Evolutionary conservation across 148 eudicot species (phyloP).

Genomic region (Fagopyrum tataricum): DNA sequence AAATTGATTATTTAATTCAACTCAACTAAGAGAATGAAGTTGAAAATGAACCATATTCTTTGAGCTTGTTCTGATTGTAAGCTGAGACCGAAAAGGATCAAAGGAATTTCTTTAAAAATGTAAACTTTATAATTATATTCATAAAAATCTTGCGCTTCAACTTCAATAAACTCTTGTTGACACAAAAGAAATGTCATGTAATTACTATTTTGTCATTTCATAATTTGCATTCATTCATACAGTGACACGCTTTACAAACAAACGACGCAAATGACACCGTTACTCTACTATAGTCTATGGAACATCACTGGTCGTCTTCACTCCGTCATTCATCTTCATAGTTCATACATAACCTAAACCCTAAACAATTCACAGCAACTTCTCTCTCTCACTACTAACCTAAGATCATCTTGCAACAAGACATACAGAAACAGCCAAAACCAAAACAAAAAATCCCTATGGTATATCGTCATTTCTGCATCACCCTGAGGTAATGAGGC

Average conservation of each 20-base stretch:
- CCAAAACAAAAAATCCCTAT: neutral
- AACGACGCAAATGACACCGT: neutral
- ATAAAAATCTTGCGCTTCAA: too few species aligned
- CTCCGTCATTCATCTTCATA: neutral
- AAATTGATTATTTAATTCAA: too few species aligned
- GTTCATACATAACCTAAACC: neutral
- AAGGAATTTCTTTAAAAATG: too few species aligned
- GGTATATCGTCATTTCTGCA: slow-evolving; percentile 7
- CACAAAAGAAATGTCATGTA: too few species aligned
- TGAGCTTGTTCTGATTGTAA: too few species aligned
- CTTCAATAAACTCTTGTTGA: too few species aligned
- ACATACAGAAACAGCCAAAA: neutral
- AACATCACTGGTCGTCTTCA: neutral
- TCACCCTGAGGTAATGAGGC: neutral
- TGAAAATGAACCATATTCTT: too few species aligned
- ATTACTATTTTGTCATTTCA: too few species aligned
- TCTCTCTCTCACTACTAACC: neutral
- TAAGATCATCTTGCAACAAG: neutral
- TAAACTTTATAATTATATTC: too few species aligned
- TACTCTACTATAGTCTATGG: neutral
- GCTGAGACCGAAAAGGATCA: too few species aligned
- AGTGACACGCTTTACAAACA: slow-evolving; percentile 5
- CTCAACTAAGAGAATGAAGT: too few species aligned
- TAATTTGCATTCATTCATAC: neutral
- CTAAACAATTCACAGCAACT: neutral